Evolutionary conservation across 169 alveolate species (phyloP).

Genomic region (Sarcocystis neurona): DNA sequence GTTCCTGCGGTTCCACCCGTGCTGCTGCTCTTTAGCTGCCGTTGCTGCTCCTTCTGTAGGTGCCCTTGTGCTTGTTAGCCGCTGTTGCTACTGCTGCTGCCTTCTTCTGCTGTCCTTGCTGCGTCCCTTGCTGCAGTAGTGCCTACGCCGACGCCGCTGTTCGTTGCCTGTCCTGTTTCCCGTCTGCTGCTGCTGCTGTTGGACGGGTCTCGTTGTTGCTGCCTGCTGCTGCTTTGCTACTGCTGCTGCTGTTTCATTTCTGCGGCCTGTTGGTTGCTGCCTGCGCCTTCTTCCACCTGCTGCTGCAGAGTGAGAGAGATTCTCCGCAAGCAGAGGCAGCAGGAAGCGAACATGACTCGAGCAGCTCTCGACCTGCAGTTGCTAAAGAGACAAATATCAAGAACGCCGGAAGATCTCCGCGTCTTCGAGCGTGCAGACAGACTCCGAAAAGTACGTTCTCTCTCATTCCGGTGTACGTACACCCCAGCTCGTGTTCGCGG

Average conservation of each 20-base stretch:
- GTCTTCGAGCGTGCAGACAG: constrained; percentile 25
- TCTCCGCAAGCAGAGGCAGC: constrained; percentile 43
- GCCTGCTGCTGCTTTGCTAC: neutral
- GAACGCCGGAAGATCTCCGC: constrained; percentile 29
- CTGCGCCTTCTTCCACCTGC: neutral
- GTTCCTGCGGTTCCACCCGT: no score
- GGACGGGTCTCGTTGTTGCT: neutral
- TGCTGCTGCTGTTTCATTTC: neutral
- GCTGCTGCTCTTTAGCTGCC: neutral
- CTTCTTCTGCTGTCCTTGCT: neutral
- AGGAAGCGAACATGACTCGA: constrained; percentile 42
- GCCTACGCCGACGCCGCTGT: neutral
- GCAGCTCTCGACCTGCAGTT: constrained; percentile 34
- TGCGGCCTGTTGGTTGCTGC: neutral
- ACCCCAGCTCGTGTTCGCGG: neutral
- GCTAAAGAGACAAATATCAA: constrained; percentile 21
- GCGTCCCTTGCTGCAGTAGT: neutral
- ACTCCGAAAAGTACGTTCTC: neutral
- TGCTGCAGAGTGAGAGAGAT: constrained; percentile 42
- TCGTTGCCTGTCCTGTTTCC: neutral
- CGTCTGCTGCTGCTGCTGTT: neutral
- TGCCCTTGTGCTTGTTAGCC: neutral
- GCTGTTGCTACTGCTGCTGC: neutral
- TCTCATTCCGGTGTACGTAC: neutral
- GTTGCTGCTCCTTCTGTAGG: neutral